phyloP scores from a whole-genome alignment of 2,329 filamentous ascomycete species.

The Sporothrix phasma region DNA sequence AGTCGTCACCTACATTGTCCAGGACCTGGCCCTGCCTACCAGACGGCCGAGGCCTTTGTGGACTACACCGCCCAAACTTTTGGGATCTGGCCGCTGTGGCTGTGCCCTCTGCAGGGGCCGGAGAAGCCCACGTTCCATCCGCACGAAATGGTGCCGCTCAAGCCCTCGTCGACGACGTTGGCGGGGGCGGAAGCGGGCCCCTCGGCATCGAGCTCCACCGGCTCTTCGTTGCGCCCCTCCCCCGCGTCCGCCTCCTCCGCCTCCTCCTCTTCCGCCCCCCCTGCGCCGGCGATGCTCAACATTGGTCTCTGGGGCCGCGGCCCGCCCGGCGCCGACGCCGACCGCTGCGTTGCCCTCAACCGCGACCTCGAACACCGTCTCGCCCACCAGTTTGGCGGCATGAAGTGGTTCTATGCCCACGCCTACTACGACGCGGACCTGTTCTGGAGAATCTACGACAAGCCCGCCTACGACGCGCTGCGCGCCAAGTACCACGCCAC shows the following conservation, averaged over 20 bases:
- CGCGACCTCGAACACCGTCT: slow-evolving; percentile 61
- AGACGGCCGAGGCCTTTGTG: slow-evolving; percentile 41
- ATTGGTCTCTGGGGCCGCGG: slow-evolving; percentile 75
- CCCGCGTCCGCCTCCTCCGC: background rate
- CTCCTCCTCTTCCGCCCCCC: background rate
- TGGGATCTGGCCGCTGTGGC: slow-evolving; percentile 50
- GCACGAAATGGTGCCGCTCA: slow-evolving; percentile 26
- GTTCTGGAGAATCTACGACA: slow-evolving; percentile 57
- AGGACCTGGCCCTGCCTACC: slow-evolving; percentile 55
- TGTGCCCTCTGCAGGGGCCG: slow-evolving; percentile 44
- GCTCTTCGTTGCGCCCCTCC: too few species aligned
- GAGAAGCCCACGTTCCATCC: slow-evolving; percentile 46
- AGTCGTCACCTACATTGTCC: slow-evolving; percentile 56
- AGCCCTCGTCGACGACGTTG: background rate
- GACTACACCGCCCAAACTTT: slow-evolving; percentile 43
- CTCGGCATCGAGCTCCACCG: background rate
- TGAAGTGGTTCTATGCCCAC: slow-evolving; percentile 83
- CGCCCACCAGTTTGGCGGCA: slow-evolving; percentile 52
- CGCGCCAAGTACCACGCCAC: slow-evolving; percentile 52
- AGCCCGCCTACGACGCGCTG: slow-evolving; percentile 46
- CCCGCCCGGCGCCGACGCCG: slow-evolving; percentile 32
- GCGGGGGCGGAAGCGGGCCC: background rate
- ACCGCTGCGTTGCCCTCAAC: slow-evolving; percentile 59
- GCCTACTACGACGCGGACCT: slow-evolving; percentile 68
- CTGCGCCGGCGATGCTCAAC: slow-evolving; percentile 39